phyloP scores from a whole-genome alignment of 2,329 filamentous ascomycete species.

The Knoxdaviesia proteae region DNA sequence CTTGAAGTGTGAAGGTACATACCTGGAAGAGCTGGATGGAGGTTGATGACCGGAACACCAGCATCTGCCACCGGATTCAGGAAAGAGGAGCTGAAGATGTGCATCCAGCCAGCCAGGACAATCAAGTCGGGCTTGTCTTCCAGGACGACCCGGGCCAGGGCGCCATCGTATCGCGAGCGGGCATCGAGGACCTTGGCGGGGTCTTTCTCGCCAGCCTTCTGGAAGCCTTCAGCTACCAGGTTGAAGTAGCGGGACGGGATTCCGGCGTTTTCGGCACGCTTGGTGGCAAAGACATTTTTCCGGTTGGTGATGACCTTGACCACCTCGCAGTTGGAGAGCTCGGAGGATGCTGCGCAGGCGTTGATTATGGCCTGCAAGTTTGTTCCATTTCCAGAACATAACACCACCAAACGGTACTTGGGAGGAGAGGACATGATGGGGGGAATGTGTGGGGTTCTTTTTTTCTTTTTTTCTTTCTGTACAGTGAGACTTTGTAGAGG shows the following conservation, averaged over 20 bases:
- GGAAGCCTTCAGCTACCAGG: conserved; percentile 50
- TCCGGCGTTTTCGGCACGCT: conserved; percentile 22
- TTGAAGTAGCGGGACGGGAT: conserved; percentile 72
- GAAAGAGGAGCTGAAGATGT: conserved; percentile 53
- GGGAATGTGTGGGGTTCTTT: no score
- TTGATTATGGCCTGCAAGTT: conserved; percentile 59
- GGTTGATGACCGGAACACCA: conserved; percentile 53
- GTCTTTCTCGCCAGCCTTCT: conserved; percentile 37
- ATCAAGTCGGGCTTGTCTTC: conserved; percentile 47
- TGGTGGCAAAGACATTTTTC: conserved; percentile 21
- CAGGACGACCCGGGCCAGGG: conserved; percentile 48
- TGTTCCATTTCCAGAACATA: conserved; percentile 54
- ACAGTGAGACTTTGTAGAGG: no score
- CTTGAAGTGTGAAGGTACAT: neutral
- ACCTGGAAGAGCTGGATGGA: conserved; percentile 38
- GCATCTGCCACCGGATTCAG: conserved; percentile 42
- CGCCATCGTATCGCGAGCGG: conserved; percentile 51
- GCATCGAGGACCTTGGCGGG: conserved; percentile 29
- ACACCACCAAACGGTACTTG: conserved; percentile 42
- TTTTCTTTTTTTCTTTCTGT: no score
- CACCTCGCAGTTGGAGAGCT: conserved; percentile 12
- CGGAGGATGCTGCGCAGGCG: conserved; percentile 7
- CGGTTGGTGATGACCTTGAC: conserved; percentile 26
- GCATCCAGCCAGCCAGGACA: conserved; percentile 75
- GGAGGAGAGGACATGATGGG: conserved; percentile 22